Evolutionary conservation across 1,139 yeast genomes (phyloP), one percentile per base, ranked within the genome.

Genomic region (Candida glucosophila): DNA sequence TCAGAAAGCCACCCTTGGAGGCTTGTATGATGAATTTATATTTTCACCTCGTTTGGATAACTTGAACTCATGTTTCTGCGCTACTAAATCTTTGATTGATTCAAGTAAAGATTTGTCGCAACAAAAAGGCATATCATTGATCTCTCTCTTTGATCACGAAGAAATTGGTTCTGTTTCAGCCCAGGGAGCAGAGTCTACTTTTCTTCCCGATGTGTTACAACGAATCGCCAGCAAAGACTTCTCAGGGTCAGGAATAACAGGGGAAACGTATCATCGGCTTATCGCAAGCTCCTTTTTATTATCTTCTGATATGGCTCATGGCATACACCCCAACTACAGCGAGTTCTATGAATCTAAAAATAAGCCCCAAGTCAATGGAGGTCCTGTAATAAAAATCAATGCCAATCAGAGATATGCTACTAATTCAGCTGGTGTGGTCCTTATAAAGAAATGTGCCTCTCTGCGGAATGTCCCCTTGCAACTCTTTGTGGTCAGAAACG

Each of bases 291-390:
- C 97, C 1, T 88, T 90, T 53, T 68, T 90, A 40, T 55, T 90
- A 27, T 88, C 97, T 0, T 85, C 95, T 0, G 98, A 90, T 49
- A 90, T 85, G 77, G 95, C 97, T 1, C 98, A 90, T 47, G 97
- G 95, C 16, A 79, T 88, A 19, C 95, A 90, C 49, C 98, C 98
- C 33, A 90, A 90, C 54, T 90, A 88, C 52, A 58, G 71, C 6
- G 69, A 67, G 27, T 72, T 72, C 41, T 82, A 90, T 50, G 98
- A 90, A 49, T 49, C 71, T 10, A 62, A 68, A 34, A 93, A 88
- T 52, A 73, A 75, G 36, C 97, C 98, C 1, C 67, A 68, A 28
- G 58, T 90, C 34, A 92, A 92, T 46, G 65, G 67, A 27, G 98
- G 98, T 4, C 96, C 97, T 1, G 96, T 86, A 7, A 74, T 90